Evolutionary conservation across 2,329 filamentous ascomycete genomes (phyloP).

Genomic region (Apiospora saccharicola): DNA sequence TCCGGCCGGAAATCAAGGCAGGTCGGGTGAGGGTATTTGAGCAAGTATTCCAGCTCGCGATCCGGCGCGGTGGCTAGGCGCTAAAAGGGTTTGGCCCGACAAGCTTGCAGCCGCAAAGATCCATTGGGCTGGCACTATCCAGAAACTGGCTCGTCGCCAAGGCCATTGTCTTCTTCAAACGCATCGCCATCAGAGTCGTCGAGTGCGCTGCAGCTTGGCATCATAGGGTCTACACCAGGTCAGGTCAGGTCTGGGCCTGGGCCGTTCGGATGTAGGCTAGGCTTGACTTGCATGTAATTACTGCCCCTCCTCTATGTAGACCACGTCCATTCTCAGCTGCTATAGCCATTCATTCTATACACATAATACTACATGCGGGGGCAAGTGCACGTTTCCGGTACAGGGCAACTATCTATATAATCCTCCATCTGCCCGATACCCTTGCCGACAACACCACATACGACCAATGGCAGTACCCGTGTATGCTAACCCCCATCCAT

Average conservation of each 20-base stretch:
- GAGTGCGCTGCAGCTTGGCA: not conserved
- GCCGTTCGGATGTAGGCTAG: not conserved
- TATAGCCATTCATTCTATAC: not conserved
- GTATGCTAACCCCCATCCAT: slow-evolving; percentile 43
- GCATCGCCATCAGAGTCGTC: not conserved
- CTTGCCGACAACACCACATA: slow-evolving; percentile 50
- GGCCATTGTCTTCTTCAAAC: no score
- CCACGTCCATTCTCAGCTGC: not conserved
- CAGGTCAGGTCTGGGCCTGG: not conserved
- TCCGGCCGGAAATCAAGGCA: not conserved
- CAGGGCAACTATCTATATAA: not conserved
- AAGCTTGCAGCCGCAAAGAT: slow-evolving; percentile 9
- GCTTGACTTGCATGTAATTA: not conserved
- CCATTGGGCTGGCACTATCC: no score
- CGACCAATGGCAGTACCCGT: slow-evolving; percentile 60
- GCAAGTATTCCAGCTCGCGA: slow-evolving; percentile 15
- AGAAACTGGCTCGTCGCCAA: no score
- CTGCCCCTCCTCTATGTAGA: not conserved
- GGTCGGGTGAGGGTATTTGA: slow-evolving; percentile 23
- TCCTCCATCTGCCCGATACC: slow-evolving; percentile 43
- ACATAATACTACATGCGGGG: not conserved
- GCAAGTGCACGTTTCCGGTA: no score
- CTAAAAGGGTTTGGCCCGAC: not conserved
- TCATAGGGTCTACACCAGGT: not conserved
- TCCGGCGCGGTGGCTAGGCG: slow-evolving; percentile 6